Evolutionary conservation across 176 grass and related monocot genomes (phyloP), one percentile per base, ranked within the genome.

Genomic region (Oryza meridionalis): DNA sequence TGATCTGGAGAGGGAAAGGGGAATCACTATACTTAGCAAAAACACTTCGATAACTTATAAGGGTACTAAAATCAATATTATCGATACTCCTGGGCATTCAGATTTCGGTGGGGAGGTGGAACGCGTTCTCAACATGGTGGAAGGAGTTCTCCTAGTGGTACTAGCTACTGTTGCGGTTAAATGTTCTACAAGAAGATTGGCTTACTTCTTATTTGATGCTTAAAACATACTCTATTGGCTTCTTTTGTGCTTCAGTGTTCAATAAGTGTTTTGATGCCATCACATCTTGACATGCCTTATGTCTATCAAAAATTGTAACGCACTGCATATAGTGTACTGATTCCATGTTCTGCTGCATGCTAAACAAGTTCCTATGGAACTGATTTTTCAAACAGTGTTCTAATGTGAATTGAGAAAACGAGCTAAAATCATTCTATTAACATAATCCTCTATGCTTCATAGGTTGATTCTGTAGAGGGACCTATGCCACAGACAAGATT

Each of bases 381-480:
- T 85, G 65, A 50, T 76, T 42, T 80, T 77, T 72, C 11, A 21
- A 71, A 65, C 5, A 65, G 11, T 76, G 8, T 51, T 42, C 17
- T 71, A 42, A 10, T 50, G 4, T 76, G 46, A 33, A 69, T 81
- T 85, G 50, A 65, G 51, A 31, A 40, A 81, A 26, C 45, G 65
- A 1, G 11, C 73, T 46, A 58, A 37, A 51, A 45, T 12, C 67
- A 37, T 86, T 27, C 31, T n/a, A 78, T 67, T 81, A 29, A 78
- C 67, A 72, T 67, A 90, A 82, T 5, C 46, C 40, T 72, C 12
- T 81, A 79, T 91, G 13, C 69, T 82, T 44, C 55, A 19, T 80
- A 98, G 96, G 96, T 98, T 71, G 96, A 98, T 93, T 98, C 96
- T 45, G 96, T 98, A 61, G 96, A 98, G 85, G 96, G 96, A n/a